A percentile compares a stretch with the other conserved stretches of the same genome.
phyloP scores from a whole-genome alignment of 1,284 basidiomycete genomes.

The Fomes fomentarius region DNA sequence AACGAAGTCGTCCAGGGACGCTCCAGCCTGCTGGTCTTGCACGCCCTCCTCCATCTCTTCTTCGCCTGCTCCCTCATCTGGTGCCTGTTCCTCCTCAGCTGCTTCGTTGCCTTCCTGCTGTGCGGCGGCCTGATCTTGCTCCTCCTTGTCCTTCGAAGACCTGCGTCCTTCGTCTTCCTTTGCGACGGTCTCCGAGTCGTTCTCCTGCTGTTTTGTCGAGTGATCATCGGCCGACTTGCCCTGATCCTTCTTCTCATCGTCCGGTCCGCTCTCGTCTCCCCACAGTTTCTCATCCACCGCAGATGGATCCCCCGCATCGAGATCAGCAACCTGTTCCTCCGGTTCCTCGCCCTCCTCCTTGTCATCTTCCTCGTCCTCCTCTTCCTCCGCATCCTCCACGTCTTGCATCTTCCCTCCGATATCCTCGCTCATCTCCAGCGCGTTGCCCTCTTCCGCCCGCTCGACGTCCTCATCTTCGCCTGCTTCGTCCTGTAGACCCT shows the following conservation, averaged over 20 bases:
- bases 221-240: conserved; percentile 60
- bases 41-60: conserved; percentile 41
- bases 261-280: conserved; percentile 75
- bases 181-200: conserved; percentile 74
- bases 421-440: conserved; percentile 77
- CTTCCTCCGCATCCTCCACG: conserved; percentile 60
- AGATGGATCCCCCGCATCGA: conserved; percentile 87
- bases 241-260: conserved; percentile 53
- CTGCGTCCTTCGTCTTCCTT: conserved; percentile 64
- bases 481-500: conserved; percentile 86
- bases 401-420: conserved; percentile 86
- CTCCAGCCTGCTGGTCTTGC: conserved; percentile 53
- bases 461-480: conserved; percentile 55
- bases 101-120: conserved; percentile 65
- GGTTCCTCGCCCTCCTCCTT: conserved; percentile 62
- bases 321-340: conserved; percentile 85
- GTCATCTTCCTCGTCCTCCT: conserved; percentile 56
- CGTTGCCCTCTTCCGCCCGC: conserved; percentile 67
- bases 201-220: conserved; percentile 45
- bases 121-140: conserved; percentile 58
- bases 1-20: conserved; percentile 72
- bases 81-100: not conserved
- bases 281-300: conserved; percentile 97
- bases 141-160: conserved; percentile 37
- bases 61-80: not conserved